Percentiles rank a stretch among this genome's conserved stretches.
Conservation (phyloP, 2,329 filamentous ascomycete species). For the Scytalidium lignicola region DNA sequence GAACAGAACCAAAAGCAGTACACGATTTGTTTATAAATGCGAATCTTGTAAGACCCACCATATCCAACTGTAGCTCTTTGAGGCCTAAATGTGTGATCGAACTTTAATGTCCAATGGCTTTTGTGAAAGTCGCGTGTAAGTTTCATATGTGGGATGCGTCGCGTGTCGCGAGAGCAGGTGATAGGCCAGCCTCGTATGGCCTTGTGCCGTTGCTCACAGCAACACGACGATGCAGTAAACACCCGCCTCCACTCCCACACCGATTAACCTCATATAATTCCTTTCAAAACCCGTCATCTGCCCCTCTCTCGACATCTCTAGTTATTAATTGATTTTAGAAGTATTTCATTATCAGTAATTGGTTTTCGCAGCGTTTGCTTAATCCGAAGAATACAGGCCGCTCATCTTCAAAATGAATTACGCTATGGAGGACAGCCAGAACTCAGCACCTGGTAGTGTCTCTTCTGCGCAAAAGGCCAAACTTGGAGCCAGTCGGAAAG, state of each 20-base stretch:
- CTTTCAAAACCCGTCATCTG: background rate
- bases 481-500: slow-evolving; percentile 50
- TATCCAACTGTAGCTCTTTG: slow-evolving; percentile 11
- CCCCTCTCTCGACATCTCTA: no score
- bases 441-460: slow-evolving; percentile 55
- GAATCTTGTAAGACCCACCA: slow-evolving; percentile 17
- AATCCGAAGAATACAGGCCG: background rate
- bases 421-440: slow-evolving; percentile 56
- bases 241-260: background rate
- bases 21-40: background rate
- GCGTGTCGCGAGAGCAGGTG: slow-evolving; percentile 16
- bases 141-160: slow-evolving; percentile 16
- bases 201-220: slow-evolving; percentile 1
- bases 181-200: slow-evolving; percentile 1
- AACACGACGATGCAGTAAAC: slow-evolving; percentile 4
- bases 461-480: slow-evolving; percentile 52
- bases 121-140: slow-evolving; percentile 20
- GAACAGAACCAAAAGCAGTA: background rate
- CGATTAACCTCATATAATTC: background rate
- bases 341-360: background rate
- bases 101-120: slow-evolving; percentile 19
- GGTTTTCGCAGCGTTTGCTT: background rate
- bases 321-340: background rate
- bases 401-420: slow-evolving; percentile 32
- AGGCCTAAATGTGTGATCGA: background rate